Evolutionary conservation across 1,284 basidiomycete genomes (phyloP), one percentile per base, ranked within the genome.

Genomic region (Polyporus tsugae): DNA sequence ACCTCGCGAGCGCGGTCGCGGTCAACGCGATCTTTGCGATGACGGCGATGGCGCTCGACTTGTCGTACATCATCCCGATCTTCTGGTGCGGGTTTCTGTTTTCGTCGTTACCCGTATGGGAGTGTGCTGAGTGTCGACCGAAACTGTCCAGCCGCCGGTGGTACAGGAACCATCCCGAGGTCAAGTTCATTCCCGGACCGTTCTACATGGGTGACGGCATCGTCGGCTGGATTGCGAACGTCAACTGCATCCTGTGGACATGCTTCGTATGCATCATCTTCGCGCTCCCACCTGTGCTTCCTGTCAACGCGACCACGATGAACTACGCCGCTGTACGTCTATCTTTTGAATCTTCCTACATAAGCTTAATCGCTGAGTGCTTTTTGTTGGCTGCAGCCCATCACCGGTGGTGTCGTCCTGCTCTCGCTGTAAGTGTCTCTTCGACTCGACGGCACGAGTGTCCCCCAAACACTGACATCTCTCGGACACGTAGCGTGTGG

Each of bases 131-230:
- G 25, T 49, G 36, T 22, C 17, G 7, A 7, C 53, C 1, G 11
- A 1, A 17, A 5, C 13, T 25, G 2, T 70, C 17, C 63, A 83
- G 81, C 73, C 88, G 93, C 44, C 85, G 94, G 66, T 80, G 92
- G 66, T 95, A 87, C 80, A 83, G 86, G 67, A 85, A 91, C 70
- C 95, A 97, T 76, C 95, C 95, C 0, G 95, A 96, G 62, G 91
- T 96, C 44, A 83, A 83, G 73, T 96, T 94, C 84, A 91, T 90
- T 77, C 94, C 95, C 0, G 95, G 95, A n/a, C 95, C 95, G 22
- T 96, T 95, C 82, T 93, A 90, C 78, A 90, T 96, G 84, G 95
- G 95, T 29, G 83, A 89, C 63, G 94, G 93, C 0, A 74, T 84
- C 68, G 78, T 95, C 25, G 93, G 92, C 3, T 86, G 85, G 81